These are phyloP conservation scores for Elsinoe necatrix DNA, from an alignment of 2,329 filamentous ascomycete species.

Conservation along the genomic window DNA sequence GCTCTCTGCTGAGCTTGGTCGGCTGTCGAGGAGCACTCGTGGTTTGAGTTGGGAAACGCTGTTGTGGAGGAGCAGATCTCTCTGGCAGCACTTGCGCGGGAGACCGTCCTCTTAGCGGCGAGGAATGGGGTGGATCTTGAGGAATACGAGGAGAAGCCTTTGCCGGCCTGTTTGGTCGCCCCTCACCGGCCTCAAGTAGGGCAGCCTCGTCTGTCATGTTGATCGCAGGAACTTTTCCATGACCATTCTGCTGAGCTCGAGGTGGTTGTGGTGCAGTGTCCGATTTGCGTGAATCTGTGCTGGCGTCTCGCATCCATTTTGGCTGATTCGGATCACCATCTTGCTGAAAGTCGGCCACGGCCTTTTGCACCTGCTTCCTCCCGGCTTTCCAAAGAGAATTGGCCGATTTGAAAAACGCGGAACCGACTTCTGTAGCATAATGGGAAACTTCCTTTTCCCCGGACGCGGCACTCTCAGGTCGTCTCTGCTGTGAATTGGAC, in stretches of 20 bases:
- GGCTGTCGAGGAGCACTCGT: conserved; percentile 36
- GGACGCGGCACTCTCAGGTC: conserved; percentile 48
- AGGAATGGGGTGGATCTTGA: conserved; percentile 16
- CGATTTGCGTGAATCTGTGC: conserved; percentile 24
- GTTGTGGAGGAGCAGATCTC: conserved; percentile 31
- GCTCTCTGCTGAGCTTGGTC: conserved; percentile 61
- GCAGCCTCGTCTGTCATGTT: conserved; percentile 52
- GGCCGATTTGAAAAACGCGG: conserved; percentile 80
- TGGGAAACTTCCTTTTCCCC: conserved; percentile 68
- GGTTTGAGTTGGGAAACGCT: conserved; percentile 32
- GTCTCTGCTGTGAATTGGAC: conserved; percentile 40
- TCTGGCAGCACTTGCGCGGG: conserved; percentile 30
- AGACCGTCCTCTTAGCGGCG: conserved; percentile 20
- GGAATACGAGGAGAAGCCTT: conserved; percentile 21
- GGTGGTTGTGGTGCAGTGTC: conserved; percentile 25
- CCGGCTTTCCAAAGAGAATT: conserved; percentile 93
- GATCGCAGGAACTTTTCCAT: conserved; percentile 14
- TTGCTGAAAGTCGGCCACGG: conserved; percentile 72
- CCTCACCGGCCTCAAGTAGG: conserved; percentile 62
- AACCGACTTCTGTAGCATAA: conserved; percentile 73
- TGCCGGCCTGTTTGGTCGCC: conserved; percentile 41
- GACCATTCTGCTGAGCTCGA: not conserved
- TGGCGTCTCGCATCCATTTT: conserved; percentile 84
- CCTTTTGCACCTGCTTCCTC: conserved; percentile 86
- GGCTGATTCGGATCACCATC: conserved; percentile 76